Base-by-base conservation (phyloP, 768 basidiomycete genomes). In the Leccinum boreale region DNA sequence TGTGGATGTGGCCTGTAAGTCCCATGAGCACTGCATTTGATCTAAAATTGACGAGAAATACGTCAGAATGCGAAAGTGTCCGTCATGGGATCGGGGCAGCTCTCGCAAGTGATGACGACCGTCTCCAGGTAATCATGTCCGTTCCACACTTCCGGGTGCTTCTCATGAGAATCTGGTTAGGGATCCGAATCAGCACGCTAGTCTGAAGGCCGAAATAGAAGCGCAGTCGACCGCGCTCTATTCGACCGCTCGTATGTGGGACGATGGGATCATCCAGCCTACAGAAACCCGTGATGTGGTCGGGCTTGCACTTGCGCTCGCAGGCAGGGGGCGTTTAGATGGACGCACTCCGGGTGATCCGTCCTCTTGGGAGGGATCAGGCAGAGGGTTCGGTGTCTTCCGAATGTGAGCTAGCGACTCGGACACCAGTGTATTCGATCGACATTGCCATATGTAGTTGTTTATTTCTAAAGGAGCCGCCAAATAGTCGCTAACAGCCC, bases 1-100 rank as follows among this genome's bases (percentile, higher is more conserved):
- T 98, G 52, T 98, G 92, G 91, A 95, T 94, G 92, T 98, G 95
- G 95, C 94, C 94, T 57, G 90, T 92, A 74, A 66, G 89, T 76
- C 35, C 47, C 60, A 23, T 50, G 17, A 35, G 52, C 35, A 2
- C 47, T 36, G 11, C 45, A 54, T 57, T 52, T 51, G 58, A 33
- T 42, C 55, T 21, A 59, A 56, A 26, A 29, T 58, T 58, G 53
- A 61, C 46, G 44, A 44, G 52, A 24, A 49, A 29, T 8, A 8
- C 29, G 42, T 23, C 60, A 92, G 87, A 94, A 94, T 62, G 92
- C 94, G 35, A 94, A 90, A 72, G 87, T 96, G 2, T 90, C 89
- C 15, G 95, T 98, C 36, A 98, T 98, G 94, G 94, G 95, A 35
- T 92, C 91, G 2, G 90, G 85, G 9, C 95, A 97, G 69, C 81